A percentile compares a stretch with the other conserved stretches of the same genome.
Evolutionary conservation across 345 rosid species (phyloP).

Genomic region (Eucalyptus shirleyi): DNA sequence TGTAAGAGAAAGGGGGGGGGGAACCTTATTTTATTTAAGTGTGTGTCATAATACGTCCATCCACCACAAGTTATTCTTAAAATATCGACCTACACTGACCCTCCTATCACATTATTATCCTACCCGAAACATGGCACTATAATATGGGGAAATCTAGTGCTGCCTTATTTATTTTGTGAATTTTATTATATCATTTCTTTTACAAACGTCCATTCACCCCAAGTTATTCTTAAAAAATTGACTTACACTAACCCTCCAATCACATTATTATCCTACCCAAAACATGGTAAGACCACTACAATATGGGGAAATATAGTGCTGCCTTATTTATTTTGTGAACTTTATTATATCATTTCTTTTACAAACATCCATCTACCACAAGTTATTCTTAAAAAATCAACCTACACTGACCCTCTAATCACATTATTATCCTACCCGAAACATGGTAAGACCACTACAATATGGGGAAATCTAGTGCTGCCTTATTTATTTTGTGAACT

Average conservation of each 20-base stretch:
- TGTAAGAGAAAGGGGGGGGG: background rate
- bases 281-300: background rate
- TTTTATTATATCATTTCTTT: background rate
- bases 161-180: background rate
- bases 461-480: accelerated
- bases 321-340: background rate
- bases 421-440: background rate
- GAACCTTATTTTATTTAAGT: background rate
- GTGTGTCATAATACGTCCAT: accelerated
- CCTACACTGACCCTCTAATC: background rate
- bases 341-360: background rate
- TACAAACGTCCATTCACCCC: accelerated
- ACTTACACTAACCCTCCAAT: background rate
- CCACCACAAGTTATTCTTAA: background rate
- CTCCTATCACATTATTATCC: background rate
- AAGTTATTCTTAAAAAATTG: background rate
- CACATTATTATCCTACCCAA: background rate
- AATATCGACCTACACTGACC: background rate
- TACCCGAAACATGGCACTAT: background rate
- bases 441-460: background rate
- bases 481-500: background rate
- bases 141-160: background rate
- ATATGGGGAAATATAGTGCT: accelerated
- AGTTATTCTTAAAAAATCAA: background rate
- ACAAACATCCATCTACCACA: accelerated